phyloP scores from a whole-genome alignment of 2,329 filamentous ascomycete genomes.

The Phyllachora maydis region DNA sequence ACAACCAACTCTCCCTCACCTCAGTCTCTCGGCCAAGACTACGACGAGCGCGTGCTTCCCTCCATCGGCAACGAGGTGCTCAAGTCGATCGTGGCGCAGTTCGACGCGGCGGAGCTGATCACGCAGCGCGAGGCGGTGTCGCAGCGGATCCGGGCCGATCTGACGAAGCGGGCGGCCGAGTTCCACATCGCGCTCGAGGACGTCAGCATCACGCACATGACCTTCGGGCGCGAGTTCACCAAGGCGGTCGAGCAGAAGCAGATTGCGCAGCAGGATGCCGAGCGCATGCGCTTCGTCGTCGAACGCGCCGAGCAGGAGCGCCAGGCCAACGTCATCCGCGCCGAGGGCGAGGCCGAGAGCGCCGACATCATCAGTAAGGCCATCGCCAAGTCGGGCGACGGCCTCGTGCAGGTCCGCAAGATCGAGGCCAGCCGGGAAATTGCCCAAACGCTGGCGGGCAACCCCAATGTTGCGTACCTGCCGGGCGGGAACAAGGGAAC shows the following conservation, averaged over 20 bases:
- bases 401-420: slow-evolving; percentile 84
- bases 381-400: slow-evolving; percentile 82
- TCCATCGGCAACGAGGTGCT: slow-evolving; percentile 99
- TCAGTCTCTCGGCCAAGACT: slow-evolving; percentile 90
- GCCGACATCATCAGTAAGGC: slow-evolving; percentile 91
- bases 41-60: slow-evolving; percentile 94
- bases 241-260: slow-evolving; percentile 99
- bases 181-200: slow-evolving; percentile 99
- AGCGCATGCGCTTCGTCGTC: slow-evolving; percentile 93
- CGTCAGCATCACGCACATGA: slow-evolving; percentile 99
- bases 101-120: slow-evolving; percentile 96
- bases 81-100: slow-evolving; percentile 95
- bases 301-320: slow-evolving; percentile 97
- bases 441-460: slow-evolving; percentile 67
- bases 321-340: slow-evolving; percentile 94
- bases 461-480: slow-evolving; percentile 92
- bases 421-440: slow-evolving; percentile 96
- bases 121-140: slow-evolving; percentile 95
- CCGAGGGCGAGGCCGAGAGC: slow-evolving; percentile 92
- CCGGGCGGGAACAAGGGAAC: slow-evolving; percentile 54
- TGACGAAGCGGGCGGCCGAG: slow-evolving; percentile 79
- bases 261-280: slow-evolving; percentile 97
- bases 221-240: slow-evolving; percentile 97
- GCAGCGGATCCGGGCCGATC: slow-evolving; percentile 79
- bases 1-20: slow-evolving; percentile 2